phyloP scores from a whole-genome alignment of 176 grass and related monocot species.

The Coix lacrymajobi region DNA sequence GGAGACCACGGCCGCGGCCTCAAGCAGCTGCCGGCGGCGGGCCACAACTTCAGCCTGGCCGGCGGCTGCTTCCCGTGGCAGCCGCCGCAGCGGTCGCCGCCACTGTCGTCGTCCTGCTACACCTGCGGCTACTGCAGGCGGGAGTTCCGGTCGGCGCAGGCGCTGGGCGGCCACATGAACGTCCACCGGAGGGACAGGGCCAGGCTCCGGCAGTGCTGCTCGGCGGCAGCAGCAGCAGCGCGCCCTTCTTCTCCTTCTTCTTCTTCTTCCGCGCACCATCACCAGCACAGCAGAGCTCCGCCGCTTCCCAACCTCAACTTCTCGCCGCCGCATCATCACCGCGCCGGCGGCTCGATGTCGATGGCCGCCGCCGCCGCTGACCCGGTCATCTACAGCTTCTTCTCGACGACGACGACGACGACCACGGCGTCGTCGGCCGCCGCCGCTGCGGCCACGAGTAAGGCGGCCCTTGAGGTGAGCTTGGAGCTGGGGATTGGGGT shows the following conservation, averaged over 20 bases:
- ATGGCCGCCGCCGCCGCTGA: background rate
- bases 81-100: background rate
- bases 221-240: too few relatives aligned
- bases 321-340: background rate
- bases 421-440: background rate
- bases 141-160: conserved; percentile 45
- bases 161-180: conserved; percentile 48
- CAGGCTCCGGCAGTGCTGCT: conserved; percentile 29
- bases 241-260: too few relatives aligned
- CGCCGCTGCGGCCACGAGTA: background rate
- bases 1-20: conserved; percentile 17
- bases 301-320: conserved; percentile 35
- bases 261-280: too few relatives aligned
- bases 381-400: conserved; percentile 35
- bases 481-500: conserved; percentile 17
- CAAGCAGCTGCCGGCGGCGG: background rate
- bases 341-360: too few relatives aligned
- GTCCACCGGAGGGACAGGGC: conserved; percentile 53
- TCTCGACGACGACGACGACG: background rate
- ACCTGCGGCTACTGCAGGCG: conserved; percentile 41
- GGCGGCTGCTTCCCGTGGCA: conserved; percentile 16
- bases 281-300: background rate
- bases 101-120: conserved; percentile 13
- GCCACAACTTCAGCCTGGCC: conserved; percentile 9
- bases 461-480: background rate